Evolutionary conservation across 139 green algal species (phyloP), one percentile per base, ranked within the genome.

Genomic region (Closterium sp.): DNA sequence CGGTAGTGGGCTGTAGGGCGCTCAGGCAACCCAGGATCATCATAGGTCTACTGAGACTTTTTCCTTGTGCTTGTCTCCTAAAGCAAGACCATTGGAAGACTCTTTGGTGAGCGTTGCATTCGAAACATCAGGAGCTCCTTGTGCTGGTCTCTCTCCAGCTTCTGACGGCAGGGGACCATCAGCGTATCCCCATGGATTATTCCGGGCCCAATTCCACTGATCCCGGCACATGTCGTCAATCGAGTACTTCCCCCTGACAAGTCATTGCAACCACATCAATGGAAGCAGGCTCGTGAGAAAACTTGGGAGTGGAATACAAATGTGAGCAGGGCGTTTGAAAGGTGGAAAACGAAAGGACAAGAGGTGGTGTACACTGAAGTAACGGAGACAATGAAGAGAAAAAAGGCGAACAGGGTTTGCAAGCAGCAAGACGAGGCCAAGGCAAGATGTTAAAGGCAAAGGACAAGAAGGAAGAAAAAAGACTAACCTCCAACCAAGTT

Each of bases 161-260:
- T 69, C 43, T 25, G 43, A 69, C 21, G 43, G 43, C 43, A 16
- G 23, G 10, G 43, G 43, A 28, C 43, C 43, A 69, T 69, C 43
- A 69, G 43, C 43, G 43, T 97, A 98, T 33, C 97, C 97, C 84
- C 97, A 95, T 2, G 97, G 97, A 94, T 98, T 98, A 69, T 96
- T 95, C 30, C 85, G 95, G 0, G 97, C 97, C 97, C 97, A 99
- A 6, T 94, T 93, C 97, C 97, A 99, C 93, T 99, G 97, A 94
- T 99, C 96, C 4, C 92, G 92, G 94, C 97, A 99, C 97, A 99
- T 99, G 88, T 99, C 97, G 7, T 97, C 92, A 0, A 99, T 90
- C n/a, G 89, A 91, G 23, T 95, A 96, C 95, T 97, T 98, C 28
- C 95, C 91, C 28, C 43, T 69, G 43, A 25, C 21, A 69, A 25